Percentiles rank a stretch among this genome's conserved stretches.
Evolutionary conservation across 306 rosid genomes (phyloP).

Genomic region (Phaseolus lunatus): DNA sequence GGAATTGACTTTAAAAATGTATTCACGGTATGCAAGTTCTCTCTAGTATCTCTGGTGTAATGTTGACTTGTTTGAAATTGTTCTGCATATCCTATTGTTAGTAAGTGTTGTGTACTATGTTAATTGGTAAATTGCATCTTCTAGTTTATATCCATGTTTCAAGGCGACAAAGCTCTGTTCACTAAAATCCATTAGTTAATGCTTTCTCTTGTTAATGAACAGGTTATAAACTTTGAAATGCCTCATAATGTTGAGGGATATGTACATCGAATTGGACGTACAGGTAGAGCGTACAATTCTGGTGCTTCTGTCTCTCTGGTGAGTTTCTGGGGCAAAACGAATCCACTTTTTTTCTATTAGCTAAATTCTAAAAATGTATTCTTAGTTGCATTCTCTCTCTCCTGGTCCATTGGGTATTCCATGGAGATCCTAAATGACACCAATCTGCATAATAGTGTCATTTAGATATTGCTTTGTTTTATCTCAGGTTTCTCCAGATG

Average conservation of each 20-base stretch:
- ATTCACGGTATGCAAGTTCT: slow-evolving; percentile 71
- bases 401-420: slow-evolving; percentile 12
- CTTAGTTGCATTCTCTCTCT: slow-evolving; percentile 7
- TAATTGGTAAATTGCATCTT: slow-evolving; percentile 30
- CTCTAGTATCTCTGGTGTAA: slow-evolving; percentile 2
- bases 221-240: slow-evolving; percentile 96
- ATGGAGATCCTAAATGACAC: slow-evolving; percentile 29
- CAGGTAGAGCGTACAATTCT: slow-evolving; percentile 91
- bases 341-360: slow-evolving; percentile 7
- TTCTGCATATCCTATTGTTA: slow-evolving; percentile 18
- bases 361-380: slow-evolving; percentile 9
- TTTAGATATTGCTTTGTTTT: slow-evolving; percentile 39
- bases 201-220: slow-evolving; percentile 38
- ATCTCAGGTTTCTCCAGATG: slow-evolving; percentile 82
- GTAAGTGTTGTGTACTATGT: neutral
- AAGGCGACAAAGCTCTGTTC: slow-evolving; percentile 14
- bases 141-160: slow-evolving; percentile 24
- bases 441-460: slow-evolving; percentile 16
- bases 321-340: slow-evolving; percentile 49
- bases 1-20: slow-evolving; percentile 96
- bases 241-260: slow-evolving; percentile 80
- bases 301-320: slow-evolving; percentile 94
- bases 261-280: slow-evolving; percentile 94
- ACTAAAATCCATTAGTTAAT: slow-evolving; percentile 30
- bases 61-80: slow-evolving; percentile 32